Conservation (phyloP, 805 yeast genomes). For the Candida maesae region DNA sequence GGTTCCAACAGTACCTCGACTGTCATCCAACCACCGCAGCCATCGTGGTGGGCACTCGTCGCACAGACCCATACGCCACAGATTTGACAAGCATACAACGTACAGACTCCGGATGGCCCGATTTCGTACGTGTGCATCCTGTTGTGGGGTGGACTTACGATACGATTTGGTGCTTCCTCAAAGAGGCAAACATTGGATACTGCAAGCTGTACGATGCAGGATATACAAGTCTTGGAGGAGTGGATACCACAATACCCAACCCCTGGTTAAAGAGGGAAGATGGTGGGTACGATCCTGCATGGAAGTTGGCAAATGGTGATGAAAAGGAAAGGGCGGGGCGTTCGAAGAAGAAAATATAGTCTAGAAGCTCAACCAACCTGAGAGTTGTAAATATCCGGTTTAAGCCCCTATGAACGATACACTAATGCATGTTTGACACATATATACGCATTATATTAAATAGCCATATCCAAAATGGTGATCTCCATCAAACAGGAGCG, state of each 20-base stretch:
- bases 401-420: too few species aligned
- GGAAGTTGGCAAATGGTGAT: slow-evolving; percentile 55
- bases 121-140: slow-evolving; percentile 80
- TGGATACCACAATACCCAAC: slow-evolving; percentile 64
- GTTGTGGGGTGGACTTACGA: slow-evolving; percentile 82
- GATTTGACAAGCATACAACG: slow-evolving; percentile 54
- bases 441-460: too few species aligned
- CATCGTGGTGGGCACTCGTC: slow-evolving; percentile 82
- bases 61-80: slow-evolving; percentile 81
- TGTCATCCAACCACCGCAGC: slow-evolving; percentile 55
- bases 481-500: neutral
- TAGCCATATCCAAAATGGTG: too few species aligned
- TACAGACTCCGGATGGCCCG: slow-evolving; percentile 93
- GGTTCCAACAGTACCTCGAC: slow-evolving; percentile 60
- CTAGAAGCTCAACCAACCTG: too few species aligned
- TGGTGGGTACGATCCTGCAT: slow-evolving; percentile 47
- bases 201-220: slow-evolving; percentile 79
- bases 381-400: too few species aligned
- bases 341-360: too few species aligned
- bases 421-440: too few species aligned
- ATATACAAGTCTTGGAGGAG: slow-evolving; percentile 87
- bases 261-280: slow-evolving; percentile 44
- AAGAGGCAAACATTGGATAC: slow-evolving; percentile 55
- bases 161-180: slow-evolving; percentile 82
- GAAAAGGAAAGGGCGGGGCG: slow-evolving; percentile 52